Evolutionary conservation across 345 rosid genomes (phyloP).

Genomic region (Lepidium africanum): DNA sequence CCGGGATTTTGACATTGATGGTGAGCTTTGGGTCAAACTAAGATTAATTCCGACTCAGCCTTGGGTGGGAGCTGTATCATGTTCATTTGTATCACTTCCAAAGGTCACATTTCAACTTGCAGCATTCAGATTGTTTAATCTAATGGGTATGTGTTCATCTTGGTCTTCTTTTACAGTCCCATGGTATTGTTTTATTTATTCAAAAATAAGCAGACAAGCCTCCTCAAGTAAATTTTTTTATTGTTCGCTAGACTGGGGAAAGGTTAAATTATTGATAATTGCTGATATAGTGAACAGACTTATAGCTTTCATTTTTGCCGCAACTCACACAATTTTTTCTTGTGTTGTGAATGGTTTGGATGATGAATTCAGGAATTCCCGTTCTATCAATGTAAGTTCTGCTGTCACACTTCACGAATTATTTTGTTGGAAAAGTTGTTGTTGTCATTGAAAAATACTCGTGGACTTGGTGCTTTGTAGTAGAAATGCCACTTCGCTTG

Average conservation of each 20-base stretch:
- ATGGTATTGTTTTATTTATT: neutral
- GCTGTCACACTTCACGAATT: neutral
- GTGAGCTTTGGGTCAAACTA: slow-evolving; percentile 93
- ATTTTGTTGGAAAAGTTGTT: neutral
- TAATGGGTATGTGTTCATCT: slow-evolving; percentile 60
- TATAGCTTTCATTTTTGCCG: neutral
- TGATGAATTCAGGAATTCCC: slow-evolving; percentile 69
- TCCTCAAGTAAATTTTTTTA: neutral
- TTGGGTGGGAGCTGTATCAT: slow-evolving; percentile 80
- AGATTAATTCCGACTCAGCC: slow-evolving; percentile 79
- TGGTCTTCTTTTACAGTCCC: neutral
- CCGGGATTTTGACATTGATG: slow-evolving; percentile 85
- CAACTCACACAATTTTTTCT: slow-evolving; percentile 10
- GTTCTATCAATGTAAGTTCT: slow-evolving; percentile 78
- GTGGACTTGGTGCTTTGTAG: neutral
- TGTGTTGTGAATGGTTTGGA: slow-evolving; percentile 29
- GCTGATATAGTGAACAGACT: neutral
- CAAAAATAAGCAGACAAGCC: neutral
- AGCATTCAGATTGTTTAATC: slow-evolving; percentile 72
- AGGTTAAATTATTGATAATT: neutral
- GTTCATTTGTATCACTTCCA: slow-evolving; percentile 93
- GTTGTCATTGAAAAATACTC: neutral
- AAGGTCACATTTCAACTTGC: slow-evolving; percentile 80
- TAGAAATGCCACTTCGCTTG: neutral
- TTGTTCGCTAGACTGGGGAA: neutral